Evolutionary conservation across 2,329 filamentous ascomycete species (phyloP), one percentile per base, ranked within the genome.

Genomic region (Canariomyces notabilis): DNA sequence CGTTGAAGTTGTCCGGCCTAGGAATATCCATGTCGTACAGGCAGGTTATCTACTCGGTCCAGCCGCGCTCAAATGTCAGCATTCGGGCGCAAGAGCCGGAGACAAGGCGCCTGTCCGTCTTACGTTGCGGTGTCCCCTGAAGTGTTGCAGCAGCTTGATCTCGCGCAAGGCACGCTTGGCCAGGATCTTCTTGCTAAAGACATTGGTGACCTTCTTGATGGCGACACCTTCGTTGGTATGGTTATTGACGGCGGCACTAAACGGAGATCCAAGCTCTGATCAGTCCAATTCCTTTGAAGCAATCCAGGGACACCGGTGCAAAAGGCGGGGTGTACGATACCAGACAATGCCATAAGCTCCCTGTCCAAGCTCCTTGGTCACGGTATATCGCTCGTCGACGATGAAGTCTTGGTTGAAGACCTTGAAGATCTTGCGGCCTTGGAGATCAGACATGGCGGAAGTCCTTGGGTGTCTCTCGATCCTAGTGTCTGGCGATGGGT

Each of bases 171-270:
- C 93, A 64, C 93, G 87, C 82, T 98, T 98, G 61, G 93, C 93
- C 57, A 98, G 79, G 59, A 98, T 98, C 82, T 97, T 97, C 75
- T 98, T 98, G 79, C 89, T 96, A 72, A 98, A 98, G 61, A 98
- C 91, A 86, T 98, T 98, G 74, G 93, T 98, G 67, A 98, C 89
- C 73, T 98, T 98, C 73, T 98, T 98, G 76, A 98, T 93, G 61
- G 93, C 93, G 53, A 98, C 90, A 33, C 91, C 90, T 66, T 98
- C 93, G 62, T 82, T 85, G 23, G 87, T 94, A 67, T 89, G 82
- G 65, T 82, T 84, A 76, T 97, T 96, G 57, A 89, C 87, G 46
- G 93, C 93, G 50, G 93, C 91, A 69, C 90, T 95, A 65, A 29
- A 22, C 35, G 32, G 37, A 37, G 26, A 48, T 50, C 52, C 53